These are phyloP conservation scores for Auricularia cornea DNA, from an alignment of 768 basidiomycete genomes.

Conservation along the genomic window DNA sequence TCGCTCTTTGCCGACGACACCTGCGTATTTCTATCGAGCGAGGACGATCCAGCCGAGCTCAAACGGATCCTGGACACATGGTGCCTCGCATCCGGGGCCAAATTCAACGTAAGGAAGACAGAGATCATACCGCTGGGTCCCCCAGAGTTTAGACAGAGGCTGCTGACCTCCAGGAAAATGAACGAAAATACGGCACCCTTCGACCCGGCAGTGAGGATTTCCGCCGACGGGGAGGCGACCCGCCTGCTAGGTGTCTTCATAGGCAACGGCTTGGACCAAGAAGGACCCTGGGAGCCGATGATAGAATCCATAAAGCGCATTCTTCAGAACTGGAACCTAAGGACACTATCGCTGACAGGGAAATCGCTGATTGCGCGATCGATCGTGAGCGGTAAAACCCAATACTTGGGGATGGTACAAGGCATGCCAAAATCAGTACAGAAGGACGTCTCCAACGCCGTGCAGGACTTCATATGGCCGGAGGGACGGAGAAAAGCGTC, in stretches of 20 bases:
- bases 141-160: conserved; percentile 10
- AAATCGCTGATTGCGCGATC: conserved; percentile 18
- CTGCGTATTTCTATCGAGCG: conserved; percentile 24
- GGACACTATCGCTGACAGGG: conserved; percentile 24
- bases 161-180: background rate
- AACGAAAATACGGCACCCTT: conserved; percentile 3
- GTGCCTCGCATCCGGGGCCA: conserved; percentile 33
- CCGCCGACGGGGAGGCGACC: conserved; percentile 19
- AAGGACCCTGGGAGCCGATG: conserved; percentile 18
- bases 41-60: conserved; percentile 20
- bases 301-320: conserved; percentile 16
- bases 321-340: conserved; percentile 19
- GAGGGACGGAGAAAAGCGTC: background rate
- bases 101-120: conserved; percentile 36
- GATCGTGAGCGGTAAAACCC: conserved; percentile 23
- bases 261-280: conserved; percentile 20
- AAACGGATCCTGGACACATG: conserved; percentile 25
- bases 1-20: conserved; percentile 35
- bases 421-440: conserved; percentile 26
- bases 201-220: conserved; percentile 18
- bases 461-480: conserved; percentile 22
- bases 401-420: conserved; percentile 28
- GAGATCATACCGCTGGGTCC: conserved; percentile 28
- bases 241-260: conserved; percentile 26
- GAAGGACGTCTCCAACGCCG: conserved; percentile 12